Evolutionary conservation across 176 grass and related monocot species (phyloP).

Genomic region (Urochloa ruziziensis): DNA sequence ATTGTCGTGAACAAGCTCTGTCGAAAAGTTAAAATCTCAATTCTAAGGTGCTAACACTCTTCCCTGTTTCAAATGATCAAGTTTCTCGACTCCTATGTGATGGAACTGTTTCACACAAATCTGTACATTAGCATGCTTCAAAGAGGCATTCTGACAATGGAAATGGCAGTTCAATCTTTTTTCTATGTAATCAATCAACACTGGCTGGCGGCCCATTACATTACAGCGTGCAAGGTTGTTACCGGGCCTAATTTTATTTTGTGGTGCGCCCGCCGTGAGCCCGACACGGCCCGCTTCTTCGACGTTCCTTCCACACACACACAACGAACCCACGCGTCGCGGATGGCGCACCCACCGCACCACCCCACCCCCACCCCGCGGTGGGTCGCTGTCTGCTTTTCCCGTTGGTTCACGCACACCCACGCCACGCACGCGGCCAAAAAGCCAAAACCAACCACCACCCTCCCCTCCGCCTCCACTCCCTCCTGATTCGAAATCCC

Average conservation of each 20-base stretch:
- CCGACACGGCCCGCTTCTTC: neutral
- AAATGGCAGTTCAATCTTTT: too few relatives aligned
- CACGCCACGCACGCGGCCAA: conserved; percentile 47
- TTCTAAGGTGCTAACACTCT: too few relatives aligned
- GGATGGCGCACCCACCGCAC: neutral
- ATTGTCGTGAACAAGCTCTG: too few relatives aligned
- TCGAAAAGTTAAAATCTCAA: too few relatives aligned
- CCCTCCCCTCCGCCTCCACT: conserved; percentile 20
- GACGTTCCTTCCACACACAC: neutral
- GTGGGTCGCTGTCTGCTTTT: conserved; percentile 17
- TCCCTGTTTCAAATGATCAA: too few relatives aligned
- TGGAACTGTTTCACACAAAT: too few relatives aligned
- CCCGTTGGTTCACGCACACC: conserved; percentile 26
- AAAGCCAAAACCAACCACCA: conserved; percentile 25
- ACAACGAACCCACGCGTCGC: conserved; percentile 24
- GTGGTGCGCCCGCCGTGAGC: neutral
- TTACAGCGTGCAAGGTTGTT: neutral
- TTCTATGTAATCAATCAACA: too few relatives aligned
- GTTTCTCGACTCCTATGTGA: too few relatives aligned
- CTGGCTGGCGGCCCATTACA: neutral
- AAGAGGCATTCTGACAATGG: too few relatives aligned
- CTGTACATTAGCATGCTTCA: too few relatives aligned
- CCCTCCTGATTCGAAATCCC: conserved; percentile 11
- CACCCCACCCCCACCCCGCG: too few relatives aligned
- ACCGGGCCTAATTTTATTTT: neutral